Conservation (phyloP, 176 grass and related monocot species). For the Cenchrus purpureus region DNA sequence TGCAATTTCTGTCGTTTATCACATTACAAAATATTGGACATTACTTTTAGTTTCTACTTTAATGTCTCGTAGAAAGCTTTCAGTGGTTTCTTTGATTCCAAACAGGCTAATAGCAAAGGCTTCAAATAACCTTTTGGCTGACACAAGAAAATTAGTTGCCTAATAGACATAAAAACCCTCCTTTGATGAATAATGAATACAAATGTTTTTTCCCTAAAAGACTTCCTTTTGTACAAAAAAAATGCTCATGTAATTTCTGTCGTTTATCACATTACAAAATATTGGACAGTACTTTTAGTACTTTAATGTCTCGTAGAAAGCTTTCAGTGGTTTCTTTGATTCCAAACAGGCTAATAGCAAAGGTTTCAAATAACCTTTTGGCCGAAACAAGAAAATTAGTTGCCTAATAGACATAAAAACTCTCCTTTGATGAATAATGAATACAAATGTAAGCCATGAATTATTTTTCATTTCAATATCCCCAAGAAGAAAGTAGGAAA, state of each 20-base stretch:
- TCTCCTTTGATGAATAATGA: not conserved
- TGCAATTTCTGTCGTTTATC: not conserved
- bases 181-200: not conserved
- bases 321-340: constrained; percentile 6
- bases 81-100: constrained; percentile 1
- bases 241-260: not conserved
- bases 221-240: not conserved
- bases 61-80: not conserved
- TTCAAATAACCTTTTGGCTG: not conserved
- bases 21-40: not conserved
- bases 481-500: constrained; percentile 25
- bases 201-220: too few species aligned
- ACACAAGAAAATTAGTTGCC: not conserved
- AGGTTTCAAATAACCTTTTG: not conserved
- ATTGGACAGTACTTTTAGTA: too few species aligned
- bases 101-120: not conserved
- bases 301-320: not conserved
- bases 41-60: not conserved
- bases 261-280: not conserved
- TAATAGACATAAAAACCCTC: not conserved
- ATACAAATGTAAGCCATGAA: too few species aligned
- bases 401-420: not conserved
- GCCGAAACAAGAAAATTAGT: not conserved
- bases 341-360: not conserved
- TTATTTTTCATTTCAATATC: constrained; percentile 8